A percentile compares a stretch with the other conserved stretches of the same genome.
phyloP scores from a whole-genome alignment of 176 grass and related monocot genomes.

The Tillandsia fasciculata region DNA sequence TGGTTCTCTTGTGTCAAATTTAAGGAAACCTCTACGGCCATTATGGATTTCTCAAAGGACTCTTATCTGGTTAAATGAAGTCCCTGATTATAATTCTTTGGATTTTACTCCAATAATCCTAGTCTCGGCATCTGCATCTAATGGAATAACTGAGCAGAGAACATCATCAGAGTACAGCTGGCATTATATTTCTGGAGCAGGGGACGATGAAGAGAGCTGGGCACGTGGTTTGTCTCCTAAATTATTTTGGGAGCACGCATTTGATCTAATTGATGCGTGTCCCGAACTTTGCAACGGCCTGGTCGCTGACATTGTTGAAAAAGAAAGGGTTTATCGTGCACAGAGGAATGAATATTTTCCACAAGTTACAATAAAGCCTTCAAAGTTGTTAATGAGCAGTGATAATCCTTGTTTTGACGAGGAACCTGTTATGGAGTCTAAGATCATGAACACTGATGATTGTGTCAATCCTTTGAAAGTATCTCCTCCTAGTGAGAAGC shows the following conservation, averaged over 20 bases:
- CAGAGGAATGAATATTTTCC: conserved; percentile 72
- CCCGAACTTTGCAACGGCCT: conserved; percentile 64
- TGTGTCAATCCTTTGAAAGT: conserved; percentile 15
- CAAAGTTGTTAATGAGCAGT: conserved; percentile 8
- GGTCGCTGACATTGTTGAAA: conserved; percentile 85
- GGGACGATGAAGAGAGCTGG: conserved; percentile 99
- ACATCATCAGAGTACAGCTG: conserved; percentile 67
- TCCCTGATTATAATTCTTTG: conserved; percentile 62
- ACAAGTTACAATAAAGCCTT: conserved; percentile 50
- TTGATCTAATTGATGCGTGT: conserved; percentile 66
- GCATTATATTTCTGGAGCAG: conserved; percentile 85
- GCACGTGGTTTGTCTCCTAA: conserved; percentile 66
- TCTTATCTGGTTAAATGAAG: conserved; percentile 95
- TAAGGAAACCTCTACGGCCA: conserved; percentile 64
- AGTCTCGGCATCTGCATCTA: conserved; percentile 59
- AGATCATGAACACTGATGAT: conserved; percentile 8
- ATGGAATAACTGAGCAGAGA: conserved; percentile 33
- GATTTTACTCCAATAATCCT: conserved; percentile 87
- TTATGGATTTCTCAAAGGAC: conserved; percentile 90
- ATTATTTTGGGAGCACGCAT: conserved; percentile 83
- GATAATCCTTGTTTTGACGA: conserved; percentile 18
- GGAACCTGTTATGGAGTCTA: conserved; percentile 10
- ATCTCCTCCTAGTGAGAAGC: conserved; percentile 24
- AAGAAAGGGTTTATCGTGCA: conserved; percentile 67
- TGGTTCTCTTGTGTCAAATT: conserved; percentile 34